phyloP scores from a whole-genome alignment of 768 basidiomycete genomes.

The Kwoniella europaea region DNA sequence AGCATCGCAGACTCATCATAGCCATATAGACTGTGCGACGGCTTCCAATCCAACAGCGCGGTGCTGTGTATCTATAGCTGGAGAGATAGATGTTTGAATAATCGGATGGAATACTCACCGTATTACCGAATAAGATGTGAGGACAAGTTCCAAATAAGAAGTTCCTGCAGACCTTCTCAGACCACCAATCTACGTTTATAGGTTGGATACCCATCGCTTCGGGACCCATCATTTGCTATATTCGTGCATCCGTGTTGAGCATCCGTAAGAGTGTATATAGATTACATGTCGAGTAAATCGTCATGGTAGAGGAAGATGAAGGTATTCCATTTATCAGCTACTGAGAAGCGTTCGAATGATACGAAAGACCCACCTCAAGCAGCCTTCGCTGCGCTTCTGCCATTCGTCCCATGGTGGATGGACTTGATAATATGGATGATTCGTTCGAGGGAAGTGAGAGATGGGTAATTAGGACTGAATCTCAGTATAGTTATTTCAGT shows the following conservation, averaged over 20 bases:
- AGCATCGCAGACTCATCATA: too few species aligned
- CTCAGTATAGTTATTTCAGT: too few species aligned
- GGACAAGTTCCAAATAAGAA: constrained; percentile 99
- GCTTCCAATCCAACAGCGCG: too few species aligned
- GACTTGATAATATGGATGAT: too few species aligned
- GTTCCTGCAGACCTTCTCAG: constrained; percentile 98
- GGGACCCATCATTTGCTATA: constrained; percentile 99
- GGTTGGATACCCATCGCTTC: constrained; percentile 98
- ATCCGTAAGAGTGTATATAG: too few species aligned
- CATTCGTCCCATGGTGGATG: constrained; percentile 77
- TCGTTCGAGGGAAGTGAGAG: too few species aligned
- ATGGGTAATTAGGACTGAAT: too few species aligned
- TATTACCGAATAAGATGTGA: constrained; percentile 95
- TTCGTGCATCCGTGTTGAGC: too few species aligned
- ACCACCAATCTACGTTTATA: constrained; percentile 84
- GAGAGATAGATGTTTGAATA: not conserved
- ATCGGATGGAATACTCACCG: constrained; percentile 64
- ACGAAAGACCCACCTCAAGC: constrained; percentile 62
- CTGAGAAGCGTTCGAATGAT: too few species aligned
- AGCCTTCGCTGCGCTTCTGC: constrained; percentile 99
- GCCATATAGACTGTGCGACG: too few species aligned
- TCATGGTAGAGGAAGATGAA: not conserved
- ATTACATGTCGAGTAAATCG: not conserved
- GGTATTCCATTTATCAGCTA: not conserved
- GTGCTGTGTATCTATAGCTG: not conserved